These are phyloP conservation scores for Pythium coloratum DNA, from an alignment of 352 stramenopile genomes.

Conservation along the genomic window DNA sequence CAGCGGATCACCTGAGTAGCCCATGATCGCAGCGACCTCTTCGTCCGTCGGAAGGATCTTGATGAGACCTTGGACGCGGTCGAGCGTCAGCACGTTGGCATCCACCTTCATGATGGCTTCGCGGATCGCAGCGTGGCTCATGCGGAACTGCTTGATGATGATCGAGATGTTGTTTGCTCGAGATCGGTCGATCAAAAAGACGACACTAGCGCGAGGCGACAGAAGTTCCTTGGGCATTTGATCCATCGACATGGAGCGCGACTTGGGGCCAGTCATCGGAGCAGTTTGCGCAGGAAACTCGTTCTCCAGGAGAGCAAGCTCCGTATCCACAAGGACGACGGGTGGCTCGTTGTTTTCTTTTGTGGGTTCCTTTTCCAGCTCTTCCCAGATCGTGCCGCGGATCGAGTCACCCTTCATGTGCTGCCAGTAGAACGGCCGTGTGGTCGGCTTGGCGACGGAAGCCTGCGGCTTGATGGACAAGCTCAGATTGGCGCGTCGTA, in stretches of 20 bases:
- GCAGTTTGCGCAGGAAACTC: slow-evolving; percentile 71
- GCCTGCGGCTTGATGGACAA: slow-evolving; percentile 61
- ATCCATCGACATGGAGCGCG: slow-evolving; percentile 46
- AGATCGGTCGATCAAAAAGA: slow-evolving; percentile 75
- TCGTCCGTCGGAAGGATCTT: slow-evolving; percentile 89
- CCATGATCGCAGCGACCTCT: slow-evolving; percentile 70
- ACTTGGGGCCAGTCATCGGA: slow-evolving; percentile 38
- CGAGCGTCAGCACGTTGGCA: slow-evolving; percentile 65
- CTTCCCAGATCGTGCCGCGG: slow-evolving; percentile 76
- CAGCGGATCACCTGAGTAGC: slow-evolving; percentile 57
- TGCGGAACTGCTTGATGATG: slow-evolving; percentile 94
- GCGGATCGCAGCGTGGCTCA: slow-evolving; percentile 83
- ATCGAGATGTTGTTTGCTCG: slow-evolving; percentile 94
- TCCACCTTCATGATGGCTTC: slow-evolving; percentile 86
- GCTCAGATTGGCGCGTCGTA: slow-evolving; percentile 46
- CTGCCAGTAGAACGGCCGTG: slow-evolving; percentile 76
- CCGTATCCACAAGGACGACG: slow-evolving; percentile 45
- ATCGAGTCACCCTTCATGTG: slow-evolving; percentile 61
- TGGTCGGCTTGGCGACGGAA: slow-evolving; percentile 46
- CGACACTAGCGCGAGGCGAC: slow-evolving; percentile 46
- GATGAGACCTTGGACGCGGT: slow-evolving; percentile 82
- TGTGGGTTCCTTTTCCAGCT: slow-evolving; percentile 57
- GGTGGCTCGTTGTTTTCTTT: slow-evolving; percentile 57
- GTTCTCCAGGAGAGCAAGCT: slow-evolving; percentile 50
- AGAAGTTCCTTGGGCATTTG: slow-evolving; percentile 34